These are phyloP conservation scores for Vigna reflexopilosa DNA, from an alignment of 306 rosid species.

Conservation along the genomic window DNA sequence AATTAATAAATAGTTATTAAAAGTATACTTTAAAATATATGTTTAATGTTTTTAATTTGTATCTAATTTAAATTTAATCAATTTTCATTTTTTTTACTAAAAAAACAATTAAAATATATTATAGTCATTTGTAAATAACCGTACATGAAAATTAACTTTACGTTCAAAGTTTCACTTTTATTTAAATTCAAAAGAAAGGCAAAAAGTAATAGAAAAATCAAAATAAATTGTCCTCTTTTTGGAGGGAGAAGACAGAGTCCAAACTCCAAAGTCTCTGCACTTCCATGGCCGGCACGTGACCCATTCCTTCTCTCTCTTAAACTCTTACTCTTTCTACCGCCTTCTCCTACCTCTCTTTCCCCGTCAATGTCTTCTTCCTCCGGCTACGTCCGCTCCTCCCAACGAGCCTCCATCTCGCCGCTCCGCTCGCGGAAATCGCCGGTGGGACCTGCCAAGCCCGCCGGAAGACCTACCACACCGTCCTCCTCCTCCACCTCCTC, in stretches of 20 bases:
- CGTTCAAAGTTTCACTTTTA: not conserved
- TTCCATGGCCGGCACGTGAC: constrained; percentile 60
- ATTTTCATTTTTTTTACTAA: too few species aligned
- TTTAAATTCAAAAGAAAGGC: constrained; percentile 9
- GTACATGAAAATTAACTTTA: not conserved
- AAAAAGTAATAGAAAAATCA: constrained; percentile 28
- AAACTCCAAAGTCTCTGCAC: constrained; percentile 53
- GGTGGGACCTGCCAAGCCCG: constrained; percentile 41
- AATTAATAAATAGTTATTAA: too few species aligned
- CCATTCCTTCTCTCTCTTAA: not conserved
- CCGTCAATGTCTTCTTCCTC: constrained; percentile 60
- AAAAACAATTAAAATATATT: too few species aligned
- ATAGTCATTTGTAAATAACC: too few species aligned
- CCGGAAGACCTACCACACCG: constrained; percentile 66
- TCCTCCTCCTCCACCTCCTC: constrained; percentile 60
- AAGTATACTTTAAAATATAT: too few species aligned
- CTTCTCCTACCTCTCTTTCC: constrained; percentile 34
- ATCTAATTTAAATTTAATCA: too few species aligned
- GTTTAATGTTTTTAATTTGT: too few species aligned
- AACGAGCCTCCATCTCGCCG: constrained; percentile 65
- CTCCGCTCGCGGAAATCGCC: constrained; percentile 70
- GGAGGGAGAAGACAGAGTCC: constrained; percentile 47
- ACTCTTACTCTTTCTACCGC: not conserved
- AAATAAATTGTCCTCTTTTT: constrained; percentile 51
- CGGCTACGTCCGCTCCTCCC: constrained; percentile 58